Base-by-base conservation (phyloP, 225 moss, liverwort and hornwort genomes). In the Pseudoscleropodium purum region DNA sequence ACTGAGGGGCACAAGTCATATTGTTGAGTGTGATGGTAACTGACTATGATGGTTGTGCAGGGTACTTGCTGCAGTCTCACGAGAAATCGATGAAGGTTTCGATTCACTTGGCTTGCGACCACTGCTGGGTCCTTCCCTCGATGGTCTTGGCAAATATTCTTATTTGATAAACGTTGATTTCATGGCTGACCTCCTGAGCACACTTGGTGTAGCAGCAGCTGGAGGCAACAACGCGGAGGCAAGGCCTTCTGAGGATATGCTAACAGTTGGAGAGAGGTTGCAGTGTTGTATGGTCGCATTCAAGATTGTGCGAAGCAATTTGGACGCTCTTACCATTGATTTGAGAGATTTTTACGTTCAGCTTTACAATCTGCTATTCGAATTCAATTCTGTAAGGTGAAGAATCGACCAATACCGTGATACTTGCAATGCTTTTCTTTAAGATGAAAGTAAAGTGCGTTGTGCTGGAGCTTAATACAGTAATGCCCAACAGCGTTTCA, bases 231-330 rank as follows among this genome's bases (percentile, higher is more conserved):
- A 86, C 45, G 77, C 91, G 27, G 90, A 93, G 57, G 75, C 90
- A 77, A 84, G 90, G 51, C 88, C 92, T 69, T 37, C 65, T 89
- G 95, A 96, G 81, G 94, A 92, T 87, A 81, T 91, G 59, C 90
- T 94, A 26, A 93, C 92, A 69, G 94, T 97, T 89, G 96, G 96
- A 90, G 97, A 99, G 91, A 95, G 97, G 69, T 90, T 99, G 87
- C 99, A 97, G 89, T 99, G 99, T 87, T 99, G 99, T 86, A 97
- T 98, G 90, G 94, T 99, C 85, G 99, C 99, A 68, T 99, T 97
- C 91, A 97, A 96, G 90, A 96, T 99, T 67, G 95, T 97, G 62
- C 94, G 95, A 59, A 95, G 94, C 92, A 99, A 99, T 86, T 94
- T 99, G 95, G 97, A 97, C 88, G 99, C 97, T 85, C 97, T 99